Conservation (phyloP, 768 basidiomycete species). For the Hydnomerulius pinastri region DNA sequence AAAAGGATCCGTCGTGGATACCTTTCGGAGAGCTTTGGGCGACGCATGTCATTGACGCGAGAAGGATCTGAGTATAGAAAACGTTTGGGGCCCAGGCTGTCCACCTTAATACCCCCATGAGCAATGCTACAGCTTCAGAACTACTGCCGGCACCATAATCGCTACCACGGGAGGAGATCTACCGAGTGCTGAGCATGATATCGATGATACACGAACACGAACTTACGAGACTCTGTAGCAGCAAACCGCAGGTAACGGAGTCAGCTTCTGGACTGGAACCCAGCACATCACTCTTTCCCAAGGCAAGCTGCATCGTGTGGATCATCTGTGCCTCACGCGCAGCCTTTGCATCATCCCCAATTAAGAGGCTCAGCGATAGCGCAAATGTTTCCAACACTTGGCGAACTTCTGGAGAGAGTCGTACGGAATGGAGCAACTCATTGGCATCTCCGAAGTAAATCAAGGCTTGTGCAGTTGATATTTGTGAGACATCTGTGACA, state of each 20-base stretch:
- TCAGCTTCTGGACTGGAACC: conserved; percentile 66
- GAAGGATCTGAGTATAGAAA: conserved; percentile 69
- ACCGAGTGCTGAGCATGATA: conserved; percentile 5
- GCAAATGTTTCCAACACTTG: conserved; percentile 61
- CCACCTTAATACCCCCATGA: conserved; percentile 61
- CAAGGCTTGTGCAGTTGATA: conserved; percentile 63
- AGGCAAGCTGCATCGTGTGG: conserved; percentile 58
- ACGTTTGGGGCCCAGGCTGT: conserved; percentile 62
- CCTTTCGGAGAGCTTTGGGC: conserved; percentile 46
- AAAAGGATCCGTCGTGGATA: conserved; percentile 31
- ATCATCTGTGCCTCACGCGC: conserved; percentile 73
- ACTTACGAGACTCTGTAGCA: conserved; percentile 63
- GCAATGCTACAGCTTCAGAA: conserved; percentile 49
- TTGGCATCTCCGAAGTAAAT: conserved; percentile 48
- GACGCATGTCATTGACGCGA: conserved; percentile 63
- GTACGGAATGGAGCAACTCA: conserved; percentile 52
- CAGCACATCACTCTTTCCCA: conserved; percentile 58
- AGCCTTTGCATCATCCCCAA: conserved; percentile 70
- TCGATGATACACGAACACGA: background rate
- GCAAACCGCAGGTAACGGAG: conserved; percentile 60
- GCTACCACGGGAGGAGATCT: conserved; percentile 62
- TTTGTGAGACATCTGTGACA: conserved; percentile 60
- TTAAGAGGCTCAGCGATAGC: conserved; percentile 56
- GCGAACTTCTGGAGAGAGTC: conserved; percentile 53
- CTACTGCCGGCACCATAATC: conserved; percentile 66